Evolutionary conservation across 1,139 yeast species (phyloP), one percentile per base, ranked within the genome.

Genomic region (Geotrichum macrosporum): DNA sequence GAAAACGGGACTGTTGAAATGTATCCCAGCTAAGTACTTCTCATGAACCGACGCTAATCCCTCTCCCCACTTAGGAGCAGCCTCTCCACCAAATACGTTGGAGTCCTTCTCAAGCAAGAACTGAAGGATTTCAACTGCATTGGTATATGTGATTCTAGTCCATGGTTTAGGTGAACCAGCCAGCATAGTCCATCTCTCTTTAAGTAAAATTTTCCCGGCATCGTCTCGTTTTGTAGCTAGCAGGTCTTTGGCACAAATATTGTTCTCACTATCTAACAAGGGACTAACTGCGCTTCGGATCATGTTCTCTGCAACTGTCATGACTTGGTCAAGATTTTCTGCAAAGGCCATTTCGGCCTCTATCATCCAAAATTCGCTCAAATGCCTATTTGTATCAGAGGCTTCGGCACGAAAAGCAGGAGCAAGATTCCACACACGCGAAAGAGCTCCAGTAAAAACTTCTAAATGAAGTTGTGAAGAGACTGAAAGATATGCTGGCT

Each of bases 351-450:
- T 64, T 61, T 94, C 99, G 0, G 89, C 95, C 65, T 94, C 99
- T 3, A 92, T 68, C 96, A 94, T 89, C 96, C 97, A 92, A 65
- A 94, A 94, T 64, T 94, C 99, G 53, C 94, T 78, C 53, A 94
- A 68, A 63, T 94, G 99, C 41, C 98, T 74, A 57, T 81, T 85
- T 0, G 99, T 94, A 57, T 87, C 88, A 45, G 95, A 84, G 44
- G 77, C 77, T 61, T 94, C 99, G 0, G 98, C 98, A 52, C 99
- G 71, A 62, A 94, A 94, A 51, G 96, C 87, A 1, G 98, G 98
- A 0, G 89, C 74, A 40, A 92, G 63, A 0, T 94, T 80, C 95
- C 96, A 94, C 0, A 85, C 97, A 36, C 94, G 70, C 41, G 80
- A 76, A 33, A 89, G 64, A 0, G 96, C 84, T 45, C 80, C 75